Conservation (phyloP, 1,284 basidiomycete genomes). For the Trametes hirsuta region DNA sequence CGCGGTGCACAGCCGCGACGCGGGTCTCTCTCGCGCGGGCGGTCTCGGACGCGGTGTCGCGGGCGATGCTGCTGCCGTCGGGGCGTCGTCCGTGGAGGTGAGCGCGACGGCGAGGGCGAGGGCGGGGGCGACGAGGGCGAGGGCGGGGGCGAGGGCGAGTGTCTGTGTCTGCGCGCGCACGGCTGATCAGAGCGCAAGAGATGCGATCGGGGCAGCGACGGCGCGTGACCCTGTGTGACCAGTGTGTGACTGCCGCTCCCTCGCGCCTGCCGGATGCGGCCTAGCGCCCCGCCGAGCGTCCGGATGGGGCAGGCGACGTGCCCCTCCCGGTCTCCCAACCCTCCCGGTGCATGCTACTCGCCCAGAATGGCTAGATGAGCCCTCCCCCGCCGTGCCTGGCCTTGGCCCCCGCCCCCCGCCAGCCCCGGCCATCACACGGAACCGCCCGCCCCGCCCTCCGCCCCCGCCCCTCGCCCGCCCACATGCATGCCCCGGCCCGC, state of each 20-base stretch:
- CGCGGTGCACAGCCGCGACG: too few relatives aligned
- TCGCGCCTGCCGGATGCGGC: background rate
- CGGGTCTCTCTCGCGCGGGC: too few relatives aligned
- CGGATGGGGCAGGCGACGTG: background rate
- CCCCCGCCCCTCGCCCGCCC: background rate
- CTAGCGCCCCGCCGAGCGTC: background rate
- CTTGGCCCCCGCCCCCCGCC: background rate
- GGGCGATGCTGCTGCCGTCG: background rate
- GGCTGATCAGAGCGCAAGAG: too few relatives aligned
- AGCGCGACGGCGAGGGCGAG: background rate
- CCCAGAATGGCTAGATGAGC: slow-evolving; percentile 4
- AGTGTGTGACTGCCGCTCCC: background rate
- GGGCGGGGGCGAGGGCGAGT: background rate
- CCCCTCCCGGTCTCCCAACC: background rate
- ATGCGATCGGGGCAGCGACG: too few relatives aligned
- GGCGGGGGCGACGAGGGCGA: background rate
- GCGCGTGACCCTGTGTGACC: too few relatives aligned
- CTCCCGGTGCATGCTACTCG: background rate
- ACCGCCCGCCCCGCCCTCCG: background rate
- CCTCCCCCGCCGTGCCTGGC: background rate
- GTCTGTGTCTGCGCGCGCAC: too few relatives aligned
- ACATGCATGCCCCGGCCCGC: background rate
- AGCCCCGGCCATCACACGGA: background rate
- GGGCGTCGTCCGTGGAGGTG: background rate
- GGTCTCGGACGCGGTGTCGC: background rate